Base-by-base conservation (phyloP, 345 rosid genomes). In the Syzygium aqueum region DNA sequence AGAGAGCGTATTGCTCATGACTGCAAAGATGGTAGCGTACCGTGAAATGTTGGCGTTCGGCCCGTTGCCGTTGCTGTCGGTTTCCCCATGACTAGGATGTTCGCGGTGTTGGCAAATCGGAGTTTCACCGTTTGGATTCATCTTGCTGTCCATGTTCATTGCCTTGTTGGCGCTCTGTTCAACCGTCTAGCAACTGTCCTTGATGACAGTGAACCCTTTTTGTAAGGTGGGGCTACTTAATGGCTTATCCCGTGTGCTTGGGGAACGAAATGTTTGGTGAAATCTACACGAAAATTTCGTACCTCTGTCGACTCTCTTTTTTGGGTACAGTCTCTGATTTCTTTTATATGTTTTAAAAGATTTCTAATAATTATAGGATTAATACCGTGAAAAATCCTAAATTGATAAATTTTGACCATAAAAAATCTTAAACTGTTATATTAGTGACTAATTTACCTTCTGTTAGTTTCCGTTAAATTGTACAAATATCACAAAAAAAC, bases 361-460 rank as follows among this genome's bases (percentile, higher is more conserved):
- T 51, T 51, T 14, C 17, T 51, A 14, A 16, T 51, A 13, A 13
- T 51, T 51, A 15, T 10, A 50, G 6, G 6, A 40, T 40, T 40
- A 40, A 40, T 40, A 40, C 43, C 43, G 43, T 40, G 6, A 40
- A 40, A 40, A 40, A 40, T 40, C 6, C 0, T 3, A 40, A 40
- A 40, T 40, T 4, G 43, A 40, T 40, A 40, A 37, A 37, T 37
- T 37, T 37, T 37, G 3, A 40, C 3, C 43, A 40, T 3, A 0
- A 40, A 40, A 40, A 40, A 40, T 3, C 1, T 6, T 4, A 40
- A 40, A 4, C 0, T 40, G 5, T 0, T 40, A 40, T 1, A 40
- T 40, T 40, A 40, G 43, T 40, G 6, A 4, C 43, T 40, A 4
- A 40, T 40, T 40, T 40, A 4, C 43, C 4, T 40, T 40, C 6